Percentiles rank a stretch among this genome's conserved stretches.
Conservation (phyloP, 805 yeast species). For the Starmerella bacillaris region DNA sequence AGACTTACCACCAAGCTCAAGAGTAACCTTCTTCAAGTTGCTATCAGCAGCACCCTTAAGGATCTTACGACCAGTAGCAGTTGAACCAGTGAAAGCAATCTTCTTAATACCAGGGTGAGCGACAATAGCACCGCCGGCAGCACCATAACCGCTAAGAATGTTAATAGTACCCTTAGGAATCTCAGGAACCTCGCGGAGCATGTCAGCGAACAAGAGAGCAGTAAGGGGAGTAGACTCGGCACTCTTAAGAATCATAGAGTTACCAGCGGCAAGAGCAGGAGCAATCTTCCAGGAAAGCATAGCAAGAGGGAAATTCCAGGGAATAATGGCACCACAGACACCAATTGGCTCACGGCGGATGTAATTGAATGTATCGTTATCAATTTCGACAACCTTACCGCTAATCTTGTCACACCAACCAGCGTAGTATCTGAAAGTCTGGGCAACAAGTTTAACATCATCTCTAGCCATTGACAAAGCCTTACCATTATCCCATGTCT, state of each 20-base stretch:
- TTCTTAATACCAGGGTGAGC: slow-evolving; percentile 52
- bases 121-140: slow-evolving; percentile 48
- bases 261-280: slow-evolving; percentile 70
- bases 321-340: slow-evolving; percentile 51
- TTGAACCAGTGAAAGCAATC: slow-evolving; percentile 88
- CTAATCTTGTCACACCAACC: slow-evolving; percentile 58
- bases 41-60: slow-evolving; percentile 49
- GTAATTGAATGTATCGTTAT: slow-evolving; percentile 42
- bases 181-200: slow-evolving; percentile 42
- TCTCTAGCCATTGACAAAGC: slow-evolving; percentile 27
- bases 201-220: slow-evolving; percentile 38
- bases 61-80: slow-evolving; percentile 67
- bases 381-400: slow-evolving; percentile 45
- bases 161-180: slow-evolving; percentile 64
- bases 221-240: slow-evolving; percentile 65
- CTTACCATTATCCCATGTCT: slow-evolving; percentile 81
- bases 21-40: slow-evolving; percentile 68
- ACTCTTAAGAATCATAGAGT: slow-evolving; percentile 51
- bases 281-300: slow-evolving; percentile 72
- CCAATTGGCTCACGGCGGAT: slow-evolving; percentile 52
- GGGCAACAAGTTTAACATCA: slow-evolving; percentile 42
- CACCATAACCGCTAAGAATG: slow-evolving; percentile 52
- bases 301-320: slow-evolving; percentile 54
- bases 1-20: slow-evolving; percentile 92
- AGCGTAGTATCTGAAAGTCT: slow-evolving; percentile 45